Percentiles rank a stretch among this genome's conserved stretches.
Conservation (phyloP, 176 grass and related monocot species). For the Secale cereale region DNA sequence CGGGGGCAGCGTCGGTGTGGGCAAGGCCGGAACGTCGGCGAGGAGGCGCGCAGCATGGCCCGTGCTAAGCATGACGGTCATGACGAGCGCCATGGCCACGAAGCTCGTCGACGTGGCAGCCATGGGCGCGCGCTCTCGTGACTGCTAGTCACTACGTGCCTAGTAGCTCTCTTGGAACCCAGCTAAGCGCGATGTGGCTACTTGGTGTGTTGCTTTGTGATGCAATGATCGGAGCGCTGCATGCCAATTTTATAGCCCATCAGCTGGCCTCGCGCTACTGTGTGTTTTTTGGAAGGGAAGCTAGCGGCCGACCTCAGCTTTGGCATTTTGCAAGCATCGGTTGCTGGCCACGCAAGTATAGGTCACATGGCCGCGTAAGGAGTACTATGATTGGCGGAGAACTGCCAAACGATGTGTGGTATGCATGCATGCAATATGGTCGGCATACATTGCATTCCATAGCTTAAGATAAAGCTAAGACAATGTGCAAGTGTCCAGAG, state of each 20-base stretch:
- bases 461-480: too few relatives aligned
- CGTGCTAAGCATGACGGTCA: not conserved
- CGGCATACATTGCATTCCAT: too few relatives aligned
- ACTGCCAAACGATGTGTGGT: not conserved
- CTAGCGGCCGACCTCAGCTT: not conserved
- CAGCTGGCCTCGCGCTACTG: not conserved
- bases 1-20: not conserved
- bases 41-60: slow-evolving; percentile 41
- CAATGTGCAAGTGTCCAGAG: too few relatives aligned
- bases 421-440: not conserved
- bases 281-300: not conserved
- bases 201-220: not conserved
- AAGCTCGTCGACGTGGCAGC: slow-evolving; percentile 17
- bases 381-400: not conserved
- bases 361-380: not conserved
- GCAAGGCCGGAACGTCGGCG: not conserved
- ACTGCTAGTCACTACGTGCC: not conserved
- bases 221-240: not conserved
- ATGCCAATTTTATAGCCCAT: slow-evolving; percentile 33
- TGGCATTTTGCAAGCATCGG: not conserved
- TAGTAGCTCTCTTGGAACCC: not conserved
- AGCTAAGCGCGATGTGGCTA: not conserved
- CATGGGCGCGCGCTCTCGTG: not conserved
- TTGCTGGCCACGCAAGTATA: slow-evolving; percentile 18
- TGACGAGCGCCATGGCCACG: slow-evolving; percentile 12